Base-by-base conservation (phyloP, 441 rosid genomes). In the Flueggea neowawraea region DNA sequence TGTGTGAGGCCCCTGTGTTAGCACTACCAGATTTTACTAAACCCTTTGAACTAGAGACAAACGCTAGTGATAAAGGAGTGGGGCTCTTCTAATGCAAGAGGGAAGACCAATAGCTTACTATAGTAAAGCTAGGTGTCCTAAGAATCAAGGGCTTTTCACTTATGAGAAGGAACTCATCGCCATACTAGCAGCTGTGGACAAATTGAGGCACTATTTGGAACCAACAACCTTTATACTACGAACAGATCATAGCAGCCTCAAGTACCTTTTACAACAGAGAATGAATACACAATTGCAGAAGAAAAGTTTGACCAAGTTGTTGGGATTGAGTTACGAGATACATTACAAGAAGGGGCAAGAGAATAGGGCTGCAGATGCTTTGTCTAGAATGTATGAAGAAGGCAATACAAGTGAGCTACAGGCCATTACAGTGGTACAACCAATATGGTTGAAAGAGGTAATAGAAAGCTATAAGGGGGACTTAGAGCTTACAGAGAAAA, bases 281-380 rank as follows among this genome's bases (percentile, higher is more conserved):
- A n/a, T 51, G 13, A 7, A 12, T 5, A 49, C 65, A 1, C 6
- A 0, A 0, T 9, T 50, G 11, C 52, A 32, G 12, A 32, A 49
- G 10, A 32, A 31, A 13, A 22, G 66, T 51, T 6, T 61, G 3
- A 13, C 33, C 0, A 55, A 61, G 17, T n/a, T 55, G 31, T 10
- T 61, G 44, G 58, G 58, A 1, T 49, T 15, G 22, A 33, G 52
- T 3, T 67, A 5, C 12, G 48, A 39, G 45, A 32, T 56, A 13
- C 31, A 31, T 0, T 67, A 60, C n/a, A 43, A 28, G 15, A 11
- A 33, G 10, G 58, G 58, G 4, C 5, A 7, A 2, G 15, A 41
- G 8, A 55, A 69, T 15, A 13, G 5, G 0, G 65, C 16, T 0
- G 65, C 65, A 12, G 61, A 67, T 60, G 65, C 65, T 4, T 39